A percentile compares a stretch with the other conserved stretches of the same genome.
These are phyloP conservation scores for Sporisorium sorghi DNA, from an alignment of 1,284 basidiomycete genomes.

Conservation along the genomic window DNA sequence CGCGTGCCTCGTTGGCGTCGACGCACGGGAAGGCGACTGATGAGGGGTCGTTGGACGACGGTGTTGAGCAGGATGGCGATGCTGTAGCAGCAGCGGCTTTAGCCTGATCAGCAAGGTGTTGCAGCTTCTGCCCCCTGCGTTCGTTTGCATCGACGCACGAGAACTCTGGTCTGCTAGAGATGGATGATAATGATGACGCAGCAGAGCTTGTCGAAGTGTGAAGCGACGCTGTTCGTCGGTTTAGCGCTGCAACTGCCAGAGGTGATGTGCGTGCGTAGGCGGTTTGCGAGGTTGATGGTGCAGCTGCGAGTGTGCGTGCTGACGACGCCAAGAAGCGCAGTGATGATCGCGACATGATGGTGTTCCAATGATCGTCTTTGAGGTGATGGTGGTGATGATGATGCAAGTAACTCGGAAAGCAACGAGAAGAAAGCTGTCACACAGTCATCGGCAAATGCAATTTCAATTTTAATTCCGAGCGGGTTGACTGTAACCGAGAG, in stretches of 20 bases:
- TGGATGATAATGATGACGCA: constrained; percentile 12
- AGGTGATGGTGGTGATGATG: constrained; percentile 1
- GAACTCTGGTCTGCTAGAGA: constrained; percentile 41
- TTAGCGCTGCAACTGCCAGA: neutral
- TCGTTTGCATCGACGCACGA: constrained; percentile 67
- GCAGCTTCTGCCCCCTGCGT: constrained; percentile 48
- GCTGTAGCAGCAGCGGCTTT: constrained; percentile 8
- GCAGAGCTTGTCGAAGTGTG: neutral
- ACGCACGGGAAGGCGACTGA: constrained; percentile 63
- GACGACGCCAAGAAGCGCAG: constrained; percentile 12
- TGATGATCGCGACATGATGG: constrained; percentile 23
- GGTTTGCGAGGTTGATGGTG: neutral
- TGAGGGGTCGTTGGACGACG: constrained; percentile 27
- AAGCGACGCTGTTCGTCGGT: neutral
- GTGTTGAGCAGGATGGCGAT: constrained; percentile 10
- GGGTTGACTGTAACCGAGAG: neutral
- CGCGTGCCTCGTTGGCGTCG: constrained; percentile 65
- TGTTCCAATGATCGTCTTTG: neutral
- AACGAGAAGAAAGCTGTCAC: neutral
- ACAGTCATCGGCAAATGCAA: neutral
- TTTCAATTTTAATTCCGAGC: neutral
- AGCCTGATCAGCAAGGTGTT: constrained; percentile 33
- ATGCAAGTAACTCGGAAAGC: neutral
- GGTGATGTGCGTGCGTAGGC: neutral
- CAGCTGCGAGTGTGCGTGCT: constrained; percentile 5